These are phyloP conservation scores for Mucor plumbeus DNA, from an alignment of 371 early-diverging fungal species.

Conservation along the genomic window DNA sequence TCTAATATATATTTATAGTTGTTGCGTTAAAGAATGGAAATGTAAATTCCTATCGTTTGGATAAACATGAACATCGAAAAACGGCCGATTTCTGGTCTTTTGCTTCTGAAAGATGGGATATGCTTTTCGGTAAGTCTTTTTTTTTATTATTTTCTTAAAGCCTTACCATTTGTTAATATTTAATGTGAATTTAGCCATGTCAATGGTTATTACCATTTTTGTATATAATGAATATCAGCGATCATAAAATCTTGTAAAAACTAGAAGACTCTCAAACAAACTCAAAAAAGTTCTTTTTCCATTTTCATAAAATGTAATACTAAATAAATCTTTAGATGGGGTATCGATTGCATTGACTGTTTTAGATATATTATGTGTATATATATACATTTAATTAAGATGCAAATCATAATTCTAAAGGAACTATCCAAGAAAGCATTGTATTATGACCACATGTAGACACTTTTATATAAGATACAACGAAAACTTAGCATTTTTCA, in stretches of 20 bases:
- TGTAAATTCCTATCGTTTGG: slow-evolving; percentile 32
- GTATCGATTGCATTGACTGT: too few relatives aligned
- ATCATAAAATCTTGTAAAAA: background rate
- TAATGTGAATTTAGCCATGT: slow-evolving; percentile 26
- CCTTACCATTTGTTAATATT: background rate
- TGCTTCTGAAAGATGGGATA: slow-evolving; percentile 40
- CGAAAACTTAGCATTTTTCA: too few relatives aligned
- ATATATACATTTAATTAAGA: too few relatives aligned
- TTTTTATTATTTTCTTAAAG: background rate
- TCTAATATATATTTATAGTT: slow-evolving; percentile 17
- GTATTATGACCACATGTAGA: too few relatives aligned
- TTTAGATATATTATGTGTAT: too few relatives aligned
- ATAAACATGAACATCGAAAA: slow-evolving; percentile 30
- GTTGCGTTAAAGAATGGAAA: slow-evolving; percentile 33
- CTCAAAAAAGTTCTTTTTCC: background rate
- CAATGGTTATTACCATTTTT: slow-evolving; percentile 32
- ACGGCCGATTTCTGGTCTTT: slow-evolving; percentile 32
- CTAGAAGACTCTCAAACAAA: too few relatives aligned
- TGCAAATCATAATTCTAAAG: too few relatives aligned
- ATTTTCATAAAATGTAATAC: background rate
- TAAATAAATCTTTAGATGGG: background rate
- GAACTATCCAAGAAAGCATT: too few relatives aligned
- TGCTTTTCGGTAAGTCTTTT: slow-evolving; percentile 34
- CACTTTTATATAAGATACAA: too few relatives aligned
- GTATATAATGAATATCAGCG: slow-evolving; percentile 39